phyloP scores from a whole-genome alignment of 164 flowering plant species.

The Tetracentron sinense region DNA sequence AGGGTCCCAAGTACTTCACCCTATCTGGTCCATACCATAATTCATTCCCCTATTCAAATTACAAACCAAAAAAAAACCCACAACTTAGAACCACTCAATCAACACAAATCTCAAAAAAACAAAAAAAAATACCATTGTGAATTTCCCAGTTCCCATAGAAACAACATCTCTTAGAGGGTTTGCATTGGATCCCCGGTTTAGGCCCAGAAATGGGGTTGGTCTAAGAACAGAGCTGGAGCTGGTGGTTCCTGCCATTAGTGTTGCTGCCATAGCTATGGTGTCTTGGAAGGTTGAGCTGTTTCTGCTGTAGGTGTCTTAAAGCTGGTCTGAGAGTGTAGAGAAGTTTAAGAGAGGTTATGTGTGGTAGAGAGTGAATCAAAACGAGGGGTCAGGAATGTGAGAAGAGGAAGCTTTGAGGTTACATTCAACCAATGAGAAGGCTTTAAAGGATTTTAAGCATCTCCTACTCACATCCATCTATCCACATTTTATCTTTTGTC shows the following conservation, averaged over 20 bases:
- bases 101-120: not conserved
- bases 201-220: conserved; percentile 77
- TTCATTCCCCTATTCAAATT: conserved; percentile 44
- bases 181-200: conserved; percentile 34
- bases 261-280: conserved; percentile 31
- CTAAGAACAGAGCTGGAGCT: conserved; percentile 53
- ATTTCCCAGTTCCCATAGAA: conserved; percentile 54
- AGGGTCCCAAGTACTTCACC: conserved; percentile 93
- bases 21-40: conserved; percentile 97
- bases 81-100: not conserved
- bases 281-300: not conserved
- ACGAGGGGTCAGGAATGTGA: conserved; percentile 34
- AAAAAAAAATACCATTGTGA: conserved; percentile 57
- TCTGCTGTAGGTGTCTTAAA: not conserved
- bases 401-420: conserved; percentile 19
- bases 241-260: conserved; percentile 51
- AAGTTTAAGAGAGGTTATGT: conserved; percentile 11
- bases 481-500: conserved; percentile 2
- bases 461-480: not conserved
- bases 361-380: conserved; percentile 10
- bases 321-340: not conserved
- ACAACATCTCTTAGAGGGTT: conserved; percentile 72
- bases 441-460: not conserved
- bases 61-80: not conserved
- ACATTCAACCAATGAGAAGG: conserved; percentile 42